These are phyloP conservation scores for Cochlearia excelsa DNA, from an alignment of 345 rosid species.

Conservation along the genomic window DNA sequence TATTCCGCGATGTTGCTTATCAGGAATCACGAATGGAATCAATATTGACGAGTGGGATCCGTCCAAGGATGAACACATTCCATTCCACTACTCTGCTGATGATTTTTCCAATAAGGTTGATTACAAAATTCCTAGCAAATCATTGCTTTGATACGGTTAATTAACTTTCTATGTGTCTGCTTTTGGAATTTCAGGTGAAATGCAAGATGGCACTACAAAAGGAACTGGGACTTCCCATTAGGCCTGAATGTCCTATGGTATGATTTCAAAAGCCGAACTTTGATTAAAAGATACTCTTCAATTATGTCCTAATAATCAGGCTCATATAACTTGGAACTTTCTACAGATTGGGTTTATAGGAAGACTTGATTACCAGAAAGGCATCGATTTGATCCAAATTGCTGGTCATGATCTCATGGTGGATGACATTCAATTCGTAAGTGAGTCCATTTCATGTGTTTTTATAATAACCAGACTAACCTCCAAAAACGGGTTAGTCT, in stretches of 20 bases:
- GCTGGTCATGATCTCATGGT: constrained; percentile 76
- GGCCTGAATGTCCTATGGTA: constrained; percentile 88
- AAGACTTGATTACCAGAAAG: constrained; percentile 92
- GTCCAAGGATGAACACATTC: constrained; percentile 60
- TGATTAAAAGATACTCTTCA: not conserved
- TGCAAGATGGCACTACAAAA: constrained; percentile 89
- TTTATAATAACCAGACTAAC: too few species aligned
- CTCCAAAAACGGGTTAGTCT: too few species aligned
- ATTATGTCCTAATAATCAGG: not conserved
- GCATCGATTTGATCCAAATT: constrained; percentile 72
- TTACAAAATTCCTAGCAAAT: not conserved
- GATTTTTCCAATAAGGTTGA: constrained; percentile 81
- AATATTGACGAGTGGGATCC: constrained; percentile 85
- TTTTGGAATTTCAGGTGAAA: constrained; percentile 49
- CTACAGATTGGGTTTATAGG: constrained; percentile 91
- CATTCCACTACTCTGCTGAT: constrained; percentile 57
- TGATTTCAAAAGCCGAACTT: constrained; percentile 18
- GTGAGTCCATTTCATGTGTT: constrained; percentile 40
- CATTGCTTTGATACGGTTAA: constrained; percentile 26
- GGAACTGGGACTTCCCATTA: constrained; percentile 81
- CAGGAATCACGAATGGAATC: constrained; percentile 91
- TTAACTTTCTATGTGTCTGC: constrained; percentile 20
- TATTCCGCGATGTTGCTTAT: not conserved
- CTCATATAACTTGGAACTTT: constrained; percentile 4
- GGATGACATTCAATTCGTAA: constrained; percentile 88